These are phyloP conservation scores for Osmanthus fragrans DNA, from an alignment of 257 asterid species.

Conservation along the genomic window DNA sequence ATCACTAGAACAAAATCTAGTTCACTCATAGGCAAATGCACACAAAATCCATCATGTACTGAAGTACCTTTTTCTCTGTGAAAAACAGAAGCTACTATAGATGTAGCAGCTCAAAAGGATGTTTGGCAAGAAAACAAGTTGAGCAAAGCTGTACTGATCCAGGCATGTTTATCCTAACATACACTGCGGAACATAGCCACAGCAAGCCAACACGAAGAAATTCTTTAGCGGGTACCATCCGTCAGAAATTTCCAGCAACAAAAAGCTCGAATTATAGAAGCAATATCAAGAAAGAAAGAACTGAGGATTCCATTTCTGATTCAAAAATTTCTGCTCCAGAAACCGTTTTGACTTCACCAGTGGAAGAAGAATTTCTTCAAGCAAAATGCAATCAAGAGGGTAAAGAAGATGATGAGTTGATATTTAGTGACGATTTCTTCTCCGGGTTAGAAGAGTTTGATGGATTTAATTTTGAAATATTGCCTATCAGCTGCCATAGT, in stretches of 20 bases:
- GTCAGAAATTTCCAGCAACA: slow-evolving; percentile 63
- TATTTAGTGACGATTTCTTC: slow-evolving; percentile 58
- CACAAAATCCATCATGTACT: background rate
- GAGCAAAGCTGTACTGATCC: slow-evolving; percentile 80
- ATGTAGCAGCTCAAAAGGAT: slow-evolving; percentile 91
- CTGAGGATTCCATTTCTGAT: slow-evolving; percentile 5
- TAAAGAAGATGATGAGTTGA: slow-evolving; percentile 30
- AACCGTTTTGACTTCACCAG: slow-evolving; percentile 3
- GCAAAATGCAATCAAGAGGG: slow-evolving; percentile 29
- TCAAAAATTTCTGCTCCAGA: slow-evolving; percentile 3
- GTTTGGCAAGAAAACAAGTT: slow-evolving; percentile 90
- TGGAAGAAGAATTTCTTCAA: background rate
- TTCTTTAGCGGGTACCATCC: slow-evolving; percentile 81
- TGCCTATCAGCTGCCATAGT: slow-evolving; percentile 20
- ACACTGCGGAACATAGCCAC: slow-evolving; percentile 89
- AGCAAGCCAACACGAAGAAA: slow-evolving; percentile 82
- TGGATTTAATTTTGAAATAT: slow-evolving; percentile 29
- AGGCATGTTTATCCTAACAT: slow-evolving; percentile 63
- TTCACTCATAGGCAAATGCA: background rate
- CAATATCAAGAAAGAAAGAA: slow-evolving; percentile 19
- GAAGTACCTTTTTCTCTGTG: slow-evolving; percentile 1
- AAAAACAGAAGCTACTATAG: slow-evolving; percentile 81
- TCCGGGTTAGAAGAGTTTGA: slow-evolving; percentile 67
- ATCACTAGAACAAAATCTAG: background rate
- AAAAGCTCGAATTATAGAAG: slow-evolving; percentile 11